phyloP scores from a whole-genome alignment of 495 filamentous ascomycete genomes.

The Cenococcum geophilum region DNA sequence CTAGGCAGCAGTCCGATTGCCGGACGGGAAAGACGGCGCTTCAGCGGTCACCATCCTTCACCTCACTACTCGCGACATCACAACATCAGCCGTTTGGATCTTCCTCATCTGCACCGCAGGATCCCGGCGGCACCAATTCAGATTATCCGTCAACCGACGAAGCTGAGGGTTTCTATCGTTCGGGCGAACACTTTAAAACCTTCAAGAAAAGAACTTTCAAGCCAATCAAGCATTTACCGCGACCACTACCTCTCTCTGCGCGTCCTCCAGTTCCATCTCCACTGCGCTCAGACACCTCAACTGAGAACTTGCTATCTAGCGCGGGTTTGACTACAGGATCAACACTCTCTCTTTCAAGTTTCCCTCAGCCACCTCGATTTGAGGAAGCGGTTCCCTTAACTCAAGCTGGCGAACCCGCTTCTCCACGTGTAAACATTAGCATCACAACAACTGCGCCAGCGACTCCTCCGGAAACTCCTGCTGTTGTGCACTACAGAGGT shows the following conservation, averaged over 20 bases:
- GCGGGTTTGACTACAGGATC: constrained; percentile 20
- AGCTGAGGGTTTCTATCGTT: constrained; percentile 10
- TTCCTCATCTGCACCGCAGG: constrained; percentile 14
- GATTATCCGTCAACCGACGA: background rate
- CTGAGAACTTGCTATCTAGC: constrained; percentile 7
- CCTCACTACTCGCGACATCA: background rate
- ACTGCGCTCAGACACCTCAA: constrained; percentile 10
- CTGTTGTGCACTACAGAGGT: constrained; percentile 32
- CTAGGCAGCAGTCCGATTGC: constrained; percentile 10
- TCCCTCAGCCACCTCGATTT: constrained; percentile 24
- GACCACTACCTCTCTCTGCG: constrained; percentile 12
- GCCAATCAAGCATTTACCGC: constrained; percentile 27
- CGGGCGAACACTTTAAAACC: background rate
- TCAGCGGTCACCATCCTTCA: constrained; percentile 20
- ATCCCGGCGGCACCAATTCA: background rate
- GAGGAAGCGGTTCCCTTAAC: constrained; percentile 15
- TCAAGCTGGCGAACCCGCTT: constrained; percentile 11
- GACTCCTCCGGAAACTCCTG: constrained; percentile 27
- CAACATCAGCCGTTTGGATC: constrained; percentile 13
- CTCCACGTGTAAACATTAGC: constrained; percentile 13
- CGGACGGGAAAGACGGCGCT: constrained; percentile 14
- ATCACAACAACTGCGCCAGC: constrained; percentile 23
- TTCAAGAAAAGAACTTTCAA: constrained; percentile 20
- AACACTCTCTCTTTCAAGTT: constrained; percentile 28
- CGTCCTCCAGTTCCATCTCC: constrained; percentile 10